These are phyloP conservation scores for Rhodomyrtus psidioides DNA, from an alignment of 441 rosid species.

Conservation along the genomic window DNA sequence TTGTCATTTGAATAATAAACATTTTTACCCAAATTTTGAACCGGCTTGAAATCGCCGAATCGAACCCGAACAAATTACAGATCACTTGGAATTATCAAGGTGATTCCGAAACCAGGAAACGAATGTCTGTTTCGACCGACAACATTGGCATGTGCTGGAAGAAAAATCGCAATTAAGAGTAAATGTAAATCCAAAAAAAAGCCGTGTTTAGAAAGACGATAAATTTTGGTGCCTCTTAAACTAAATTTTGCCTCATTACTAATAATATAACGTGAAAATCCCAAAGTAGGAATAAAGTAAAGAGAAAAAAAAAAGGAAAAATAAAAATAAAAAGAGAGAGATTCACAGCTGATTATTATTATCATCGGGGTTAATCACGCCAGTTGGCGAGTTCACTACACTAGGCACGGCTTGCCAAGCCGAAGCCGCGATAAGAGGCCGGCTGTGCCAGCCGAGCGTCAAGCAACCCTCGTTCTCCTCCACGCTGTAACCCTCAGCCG, in stretches of 20 bases:
- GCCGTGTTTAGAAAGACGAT: not conserved
- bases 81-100: not conserved
- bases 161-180: not conserved
- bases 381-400: not conserved
- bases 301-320: not conserved
- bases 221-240: not conserved
- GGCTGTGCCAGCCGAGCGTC: constrained; percentile 74
- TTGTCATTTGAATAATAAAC: not conserved
- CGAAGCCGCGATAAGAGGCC: constrained; percentile 68
- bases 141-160: not conserved
- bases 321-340: not conserved
- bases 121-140: not conserved
- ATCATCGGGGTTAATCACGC: not conserved
- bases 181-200: not conserved
- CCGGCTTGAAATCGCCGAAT: not conserved
- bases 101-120: not conserved
- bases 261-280: not conserved
- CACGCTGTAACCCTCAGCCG: constrained; percentile 56
- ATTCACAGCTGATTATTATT: constrained; percentile 11
- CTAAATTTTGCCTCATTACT: not conserved
- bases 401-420: constrained; percentile 55
- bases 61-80: no score
- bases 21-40: not conserved
- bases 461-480: constrained; percentile 66
- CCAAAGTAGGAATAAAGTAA: not conserved